Base-by-base conservation (phyloP, 2,329 filamentous ascomycete species). In the Pyricularia grisea region DNA sequence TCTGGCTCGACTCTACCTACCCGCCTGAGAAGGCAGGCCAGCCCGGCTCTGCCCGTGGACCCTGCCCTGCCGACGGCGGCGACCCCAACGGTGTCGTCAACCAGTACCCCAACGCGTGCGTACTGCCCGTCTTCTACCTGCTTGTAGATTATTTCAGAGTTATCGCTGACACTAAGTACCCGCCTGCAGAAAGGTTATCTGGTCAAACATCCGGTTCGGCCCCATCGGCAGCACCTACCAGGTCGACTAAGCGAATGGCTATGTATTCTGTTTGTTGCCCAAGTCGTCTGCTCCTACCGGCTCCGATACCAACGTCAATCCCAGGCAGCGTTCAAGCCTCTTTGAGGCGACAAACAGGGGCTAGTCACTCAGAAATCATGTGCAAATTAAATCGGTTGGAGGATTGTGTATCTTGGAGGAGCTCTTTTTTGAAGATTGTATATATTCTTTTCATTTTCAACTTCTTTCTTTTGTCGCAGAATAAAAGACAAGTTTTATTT, bases 1-100 rank as follows among this genome's bases (percentile, higher is more conserved):
- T 86, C 69, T 89, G 87, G 87, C 82, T 89, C 70, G 86, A 88
- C 79, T 83, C 82, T n/a, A 80, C 77, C 74, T 87, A 84, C 79
- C 84, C 85, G 20, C 79, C 80, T 67, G 76, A 78, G 71, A 77
- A 74, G 68, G 72, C 75, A 25, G 73, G 77, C 63, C 69, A 70
- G 4, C 79, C 80, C 23, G 82, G 82, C 73, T 77, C 77, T 69
- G 77, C 76, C 42, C 81, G 82, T 73, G 82, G 83, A 64, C 74
- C 76, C n/a, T 84, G 82, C 72, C 69, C 75, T 27, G 78, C 76
- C 31, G 73, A 73, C 69, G 79, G 80, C 14, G 82, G 82, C 30
- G 76, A 72, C 14, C 82, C 82, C 9, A 63, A 71, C 5, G 78
- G 79, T 3, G 76, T 84, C 23, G 77, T 82, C 74, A n/a, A 74